Conservation (phyloP, 371 early-diverging fungal species). For the Capniomyces stellatus region DNA sequence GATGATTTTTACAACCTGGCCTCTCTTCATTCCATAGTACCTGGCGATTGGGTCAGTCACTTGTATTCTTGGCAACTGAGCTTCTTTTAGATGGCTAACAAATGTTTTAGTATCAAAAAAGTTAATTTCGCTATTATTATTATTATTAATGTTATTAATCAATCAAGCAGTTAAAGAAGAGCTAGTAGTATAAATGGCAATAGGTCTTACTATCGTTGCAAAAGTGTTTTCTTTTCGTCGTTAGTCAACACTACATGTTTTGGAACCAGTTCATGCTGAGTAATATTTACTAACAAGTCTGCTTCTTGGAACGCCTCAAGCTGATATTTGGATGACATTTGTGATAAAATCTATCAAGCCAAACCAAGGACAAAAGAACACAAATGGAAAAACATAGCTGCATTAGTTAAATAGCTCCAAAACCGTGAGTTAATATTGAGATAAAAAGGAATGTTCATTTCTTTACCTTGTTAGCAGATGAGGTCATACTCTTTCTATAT, state of each 20-base stretch:
- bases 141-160: not conserved
- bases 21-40: conserved; percentile 92
- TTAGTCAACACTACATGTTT: conserved; percentile 76
- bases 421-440: not conserved
- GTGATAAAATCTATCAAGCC: conserved; percentile 2
- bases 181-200: conserved; percentile 35
- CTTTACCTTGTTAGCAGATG: conserved; percentile 69
- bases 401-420: conserved; percentile 3
- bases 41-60: conserved; percentile 86
- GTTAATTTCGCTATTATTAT: no score
- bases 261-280: conserved; percentile 93
- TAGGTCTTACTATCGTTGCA: conserved; percentile 66
- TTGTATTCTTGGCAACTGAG: conserved; percentile 91
- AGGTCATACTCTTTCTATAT: conserved; percentile 63
- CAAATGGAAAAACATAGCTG: not conserved
- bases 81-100: conserved; percentile 66
- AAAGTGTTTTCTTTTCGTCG: conserved; percentile 82
- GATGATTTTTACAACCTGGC: conserved; percentile 94
- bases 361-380: not conserved
- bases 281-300: conserved; percentile 96
- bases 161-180: not conserved
- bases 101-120: conserved; percentile 29
- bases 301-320: conserved; percentile 89
- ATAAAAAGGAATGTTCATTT: not conserved
- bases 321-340: conserved; percentile 42